These are phyloP conservation scores for Tuber brumale DNA, from an alignment of 495 filamentous ascomycete species.

Conservation along the genomic window DNA sequence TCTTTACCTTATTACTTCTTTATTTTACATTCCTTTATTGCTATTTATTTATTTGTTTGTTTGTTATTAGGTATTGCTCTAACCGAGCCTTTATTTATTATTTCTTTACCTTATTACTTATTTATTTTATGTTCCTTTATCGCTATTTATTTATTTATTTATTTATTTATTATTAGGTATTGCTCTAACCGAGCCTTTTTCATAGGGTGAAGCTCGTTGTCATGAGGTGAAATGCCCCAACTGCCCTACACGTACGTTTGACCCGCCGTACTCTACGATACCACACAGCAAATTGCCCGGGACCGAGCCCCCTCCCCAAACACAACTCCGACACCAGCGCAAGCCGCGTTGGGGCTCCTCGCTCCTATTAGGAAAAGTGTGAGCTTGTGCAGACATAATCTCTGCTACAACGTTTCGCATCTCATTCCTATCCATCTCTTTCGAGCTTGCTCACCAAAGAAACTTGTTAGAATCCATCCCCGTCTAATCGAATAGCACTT, in stretches of 20 bases:
- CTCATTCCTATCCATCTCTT: background rate
- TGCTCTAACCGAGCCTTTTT: too few species aligned
- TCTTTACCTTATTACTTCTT: too few species aligned
- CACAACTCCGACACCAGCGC: background rate
- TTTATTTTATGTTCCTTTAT: too few species aligned
- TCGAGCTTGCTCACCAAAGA: background rate
- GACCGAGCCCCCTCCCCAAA: background rate
- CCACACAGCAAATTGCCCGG: background rate
- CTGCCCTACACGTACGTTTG: background rate
- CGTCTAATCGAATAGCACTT: background rate
- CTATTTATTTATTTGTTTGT: too few species aligned
- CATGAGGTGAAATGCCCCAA: background rate
- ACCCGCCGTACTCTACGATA: too few species aligned
- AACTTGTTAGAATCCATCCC: background rate
- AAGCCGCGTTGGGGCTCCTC: constrained; percentile 2
- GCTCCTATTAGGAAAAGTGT: background rate
- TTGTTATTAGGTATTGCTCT: too few species aligned
- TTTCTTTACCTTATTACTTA: too few species aligned
- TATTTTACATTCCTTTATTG: too few species aligned
- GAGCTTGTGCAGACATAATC: background rate
- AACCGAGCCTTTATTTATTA: too few species aligned
- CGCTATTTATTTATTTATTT: too few species aligned
- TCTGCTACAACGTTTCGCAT: background rate
- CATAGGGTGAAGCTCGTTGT: background rate
- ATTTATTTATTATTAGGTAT: too few species aligned